These are phyloP conservation scores for Ophiostoma montium DNA, from an alignment of 2,329 filamentous ascomycete species.

Conservation along the genomic window DNA sequence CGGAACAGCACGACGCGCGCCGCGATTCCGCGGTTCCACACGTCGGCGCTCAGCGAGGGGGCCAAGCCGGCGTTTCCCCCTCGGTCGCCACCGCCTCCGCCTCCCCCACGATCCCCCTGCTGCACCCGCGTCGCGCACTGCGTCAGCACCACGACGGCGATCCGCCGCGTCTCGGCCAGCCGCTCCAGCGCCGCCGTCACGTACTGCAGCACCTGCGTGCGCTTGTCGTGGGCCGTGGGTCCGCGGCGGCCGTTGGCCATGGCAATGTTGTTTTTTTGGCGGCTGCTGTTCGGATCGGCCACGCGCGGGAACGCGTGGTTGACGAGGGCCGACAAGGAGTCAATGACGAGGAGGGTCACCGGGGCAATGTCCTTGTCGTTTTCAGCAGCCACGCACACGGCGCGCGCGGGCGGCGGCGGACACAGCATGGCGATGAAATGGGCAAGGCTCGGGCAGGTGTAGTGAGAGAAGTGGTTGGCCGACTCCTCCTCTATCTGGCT, in stretches of 20 bases:
- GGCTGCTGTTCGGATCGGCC: slow-evolving; percentile 16
- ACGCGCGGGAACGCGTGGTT: slow-evolving; percentile 60
- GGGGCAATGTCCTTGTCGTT: too few relatives aligned
- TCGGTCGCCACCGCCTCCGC: too few relatives aligned
- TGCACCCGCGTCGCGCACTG: slow-evolving; percentile 76
- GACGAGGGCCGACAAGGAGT: slow-evolving; percentile 63
- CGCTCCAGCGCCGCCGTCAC: slow-evolving; percentile 60
- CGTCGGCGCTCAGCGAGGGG: slow-evolving; percentile 57
- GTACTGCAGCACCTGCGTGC: slow-evolving; percentile 38
- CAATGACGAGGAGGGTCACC: slow-evolving; percentile 60
- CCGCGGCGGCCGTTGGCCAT: slow-evolving; percentile 13
- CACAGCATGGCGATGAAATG: slow-evolving; percentile 64
- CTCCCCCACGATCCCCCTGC: too few relatives aligned
- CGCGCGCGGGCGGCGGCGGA: slow-evolving; percentile 48
- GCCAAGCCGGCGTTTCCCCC: slow-evolving; percentile 56
- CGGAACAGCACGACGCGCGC: slow-evolving; percentile 65
- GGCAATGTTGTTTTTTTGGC: background rate
- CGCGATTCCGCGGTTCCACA: slow-evolving; percentile 69
- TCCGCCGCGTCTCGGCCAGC: slow-evolving; percentile 56
- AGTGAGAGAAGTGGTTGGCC: slow-evolving; percentile 29
- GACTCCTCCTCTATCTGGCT: slow-evolving; percentile 9
- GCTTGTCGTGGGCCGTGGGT: slow-evolving; percentile 7
- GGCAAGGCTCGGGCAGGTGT: slow-evolving; percentile 44
- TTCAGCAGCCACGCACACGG: slow-evolving; percentile 35
- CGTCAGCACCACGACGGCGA: slow-evolving; percentile 62